A percentile compares a stretch with the other conserved stretches of the same genome.
Evolutionary conservation across 2,329 filamentous ascomycete genomes (phyloP).

Genomic region (Cytospora schulzeri): DNA sequence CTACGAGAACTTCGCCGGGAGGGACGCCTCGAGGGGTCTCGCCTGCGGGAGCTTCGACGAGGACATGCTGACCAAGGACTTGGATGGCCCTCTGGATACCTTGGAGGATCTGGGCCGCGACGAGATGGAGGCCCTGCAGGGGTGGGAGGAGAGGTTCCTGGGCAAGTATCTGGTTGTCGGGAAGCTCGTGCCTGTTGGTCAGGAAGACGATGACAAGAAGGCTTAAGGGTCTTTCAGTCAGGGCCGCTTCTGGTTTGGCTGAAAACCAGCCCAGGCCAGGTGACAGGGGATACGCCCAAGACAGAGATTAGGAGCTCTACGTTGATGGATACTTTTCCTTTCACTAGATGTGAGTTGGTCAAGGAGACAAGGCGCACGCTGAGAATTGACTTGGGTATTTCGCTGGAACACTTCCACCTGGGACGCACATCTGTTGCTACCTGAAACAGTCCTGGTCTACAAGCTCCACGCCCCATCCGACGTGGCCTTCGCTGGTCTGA

Average conservation of each 20-base stretch:
- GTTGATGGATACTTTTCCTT: not conserved
- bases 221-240: not conserved
- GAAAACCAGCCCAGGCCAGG: not conserved
- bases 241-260: not conserved
- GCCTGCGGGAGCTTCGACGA: slow-evolving; percentile 92
- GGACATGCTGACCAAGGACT: slow-evolving; percentile 90
- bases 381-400: not conserved
- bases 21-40: slow-evolving; percentile 85
- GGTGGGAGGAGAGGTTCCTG: slow-evolving; percentile 91
- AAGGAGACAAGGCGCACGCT: not conserved
- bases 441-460: not conserved
- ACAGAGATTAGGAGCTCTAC: not conserved
- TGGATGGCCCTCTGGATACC: slow-evolving; percentile 79
- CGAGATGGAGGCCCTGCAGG: slow-evolving; percentile 79
- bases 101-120: slow-evolving; percentile 72
- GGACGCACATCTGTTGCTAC: not conserved
- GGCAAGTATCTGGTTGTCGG: slow-evolving; percentile 98
- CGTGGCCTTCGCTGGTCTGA: not conserved
- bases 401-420: not conserved
- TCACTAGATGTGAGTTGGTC: not conserved
- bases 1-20: slow-evolving; percentile 93
- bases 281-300: not conserved
- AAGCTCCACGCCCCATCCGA: slow-evolving; percentile 2
- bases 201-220: slow-evolving; percentile 37
- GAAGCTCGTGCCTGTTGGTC: slow-evolving; percentile 65